Evolutionary conservation across 768 basidiomycete species (phyloP), one percentile per base, ranked within the genome.

Genomic region (Daedaleopsis sinensis): DNA sequence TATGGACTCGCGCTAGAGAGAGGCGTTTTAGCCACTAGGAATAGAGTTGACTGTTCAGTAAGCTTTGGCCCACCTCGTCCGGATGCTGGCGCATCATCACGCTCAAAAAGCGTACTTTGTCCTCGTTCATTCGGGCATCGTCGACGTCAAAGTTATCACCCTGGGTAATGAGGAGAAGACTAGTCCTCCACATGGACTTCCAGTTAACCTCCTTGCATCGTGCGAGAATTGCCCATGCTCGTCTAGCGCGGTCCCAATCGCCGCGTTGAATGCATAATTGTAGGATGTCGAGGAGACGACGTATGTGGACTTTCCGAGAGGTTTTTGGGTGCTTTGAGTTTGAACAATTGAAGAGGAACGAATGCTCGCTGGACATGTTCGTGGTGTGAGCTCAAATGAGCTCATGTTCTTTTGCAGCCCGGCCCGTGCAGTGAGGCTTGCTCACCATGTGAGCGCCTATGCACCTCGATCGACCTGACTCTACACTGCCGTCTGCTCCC

Each of bases 161-260:
- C 36, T 65, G 71, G 53, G 77, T 76, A 18, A 91, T 75, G 51
- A 93, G 73, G 57, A 80, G 75, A 50, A 91, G 71, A n/a, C 86
- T 86, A 11, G 82, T 84, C 57, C 77, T 81, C 91, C 93, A 94
- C 72, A 90, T 79, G 11, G 76, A 67, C 70, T 77, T 85, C 91
- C 91, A 94, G 63, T 86, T 74, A 2, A 93, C 74, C 77, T 94
- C 93, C 67, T 87, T 87, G 72, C 93, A 94, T 57, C 87, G 83
- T 12, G 82, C 79, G 21, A 94, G 82, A 39, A 94, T 86, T 23
- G 82, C 76, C 90, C 92, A 94, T 8, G 88, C 88, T 61, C 82
- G 79, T 57, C 75, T 80, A 24, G 93, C 93, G 43, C 88, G 80
- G 47, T 71, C 68, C 57, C 84, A 74, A 72, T 94, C 90, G 47